Percentiles rank a stretch among this genome's conserved stretches.
These are phyloP conservation scores for Talaromyces trachyspermus DNA, from an alignment of 495 filamentous ascomycete species.

Conservation along the genomic window DNA sequence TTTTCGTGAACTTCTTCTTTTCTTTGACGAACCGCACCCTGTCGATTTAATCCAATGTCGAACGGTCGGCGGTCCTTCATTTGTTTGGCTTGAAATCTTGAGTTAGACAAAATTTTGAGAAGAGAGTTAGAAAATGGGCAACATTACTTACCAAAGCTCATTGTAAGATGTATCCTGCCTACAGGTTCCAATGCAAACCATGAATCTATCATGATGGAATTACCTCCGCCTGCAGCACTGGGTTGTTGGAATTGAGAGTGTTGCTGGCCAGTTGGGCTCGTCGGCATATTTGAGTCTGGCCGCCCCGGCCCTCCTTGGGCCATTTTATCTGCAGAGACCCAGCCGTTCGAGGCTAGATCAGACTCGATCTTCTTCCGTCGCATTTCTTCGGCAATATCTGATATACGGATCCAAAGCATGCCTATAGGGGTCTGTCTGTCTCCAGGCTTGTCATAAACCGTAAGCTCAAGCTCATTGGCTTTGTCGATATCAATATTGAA, in stretches of 20 bases:
- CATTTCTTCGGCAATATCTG: constrained; percentile 96
- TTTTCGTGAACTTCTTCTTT: constrained; percentile 98
- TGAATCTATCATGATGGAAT: constrained; percentile 68
- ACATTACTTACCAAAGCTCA: constrained; percentile 69
- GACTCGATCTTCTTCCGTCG: constrained; percentile 94
- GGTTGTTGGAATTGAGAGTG: constrained; percentile 14
- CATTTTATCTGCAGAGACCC: constrained; percentile 96
- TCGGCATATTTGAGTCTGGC: constrained; percentile 35
- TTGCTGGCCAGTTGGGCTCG: constrained; percentile 22
- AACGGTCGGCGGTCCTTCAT: constrained; percentile 62
- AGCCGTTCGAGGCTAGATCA: constrained; percentile 82
- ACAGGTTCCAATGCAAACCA: constrained; percentile 97
- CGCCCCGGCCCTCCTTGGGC: constrained; percentile 42
- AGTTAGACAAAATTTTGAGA: constrained; percentile 26
- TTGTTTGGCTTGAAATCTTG: constrained; percentile 54
- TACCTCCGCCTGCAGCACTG: constrained; percentile 36
- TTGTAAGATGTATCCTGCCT: constrained; percentile 75
- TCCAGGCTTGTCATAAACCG: constrained; percentile 87
- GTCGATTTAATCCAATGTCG: constrained; percentile 83
- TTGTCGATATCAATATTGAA: constrained; percentile 93
- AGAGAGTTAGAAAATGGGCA: not conserved
- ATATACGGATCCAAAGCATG: constrained; percentile 92
- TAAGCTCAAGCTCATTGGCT: constrained; percentile 96
- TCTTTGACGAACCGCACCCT: constrained; percentile 91
- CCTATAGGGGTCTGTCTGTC: constrained; percentile 89